These are phyloP conservation scores for Pleoardoris graminearum DNA, from an alignment of 2,329 filamentous ascomycete species.

Conservation along the genomic window DNA sequence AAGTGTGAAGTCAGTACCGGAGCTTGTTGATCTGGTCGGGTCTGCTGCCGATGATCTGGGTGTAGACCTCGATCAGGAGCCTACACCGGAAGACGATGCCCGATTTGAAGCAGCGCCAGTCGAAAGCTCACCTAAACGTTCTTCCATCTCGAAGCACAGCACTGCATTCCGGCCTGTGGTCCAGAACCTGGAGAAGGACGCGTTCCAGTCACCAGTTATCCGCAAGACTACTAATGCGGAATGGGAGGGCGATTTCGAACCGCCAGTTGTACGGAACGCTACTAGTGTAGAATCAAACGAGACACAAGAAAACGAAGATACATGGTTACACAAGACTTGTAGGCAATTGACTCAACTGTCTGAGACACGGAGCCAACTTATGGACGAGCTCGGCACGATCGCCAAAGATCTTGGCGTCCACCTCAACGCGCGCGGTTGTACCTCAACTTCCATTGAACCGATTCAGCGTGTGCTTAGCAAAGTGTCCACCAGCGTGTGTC, in stretches of 20 bases:
- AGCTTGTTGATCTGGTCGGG: conserved; percentile 43
- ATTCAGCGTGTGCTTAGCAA: conserved; percentile 17
- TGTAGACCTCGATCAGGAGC: conserved; percentile 32
- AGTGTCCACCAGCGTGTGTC: conserved; percentile 12
- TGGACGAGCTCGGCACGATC: conserved; percentile 35
- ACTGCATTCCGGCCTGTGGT: neutral
- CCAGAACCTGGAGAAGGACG: conserved; percentile 5
- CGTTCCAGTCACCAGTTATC: neutral
- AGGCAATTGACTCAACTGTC: conserved; percentile 25
- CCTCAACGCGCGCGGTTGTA: conserved; percentile 14
- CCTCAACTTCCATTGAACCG: conserved; percentile 10
- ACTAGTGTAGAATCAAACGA: conserved; percentile 4
- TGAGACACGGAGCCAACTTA: conserved; percentile 25
- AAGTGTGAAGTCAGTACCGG: conserved; percentile 35
- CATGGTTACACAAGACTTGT: conserved; percentile 25
- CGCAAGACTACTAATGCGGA: neutral
- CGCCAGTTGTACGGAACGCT: neutral
- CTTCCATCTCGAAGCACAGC: conserved; percentile 5
- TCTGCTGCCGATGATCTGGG: conserved; percentile 44
- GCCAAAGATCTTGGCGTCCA: conserved; percentile 33
- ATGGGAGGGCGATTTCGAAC: neutral
- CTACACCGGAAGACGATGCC: conserved; percentile 28
- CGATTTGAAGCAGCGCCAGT: conserved; percentile 29
- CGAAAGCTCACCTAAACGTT: conserved; percentile 14
- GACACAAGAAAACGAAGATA: conserved; percentile 16